Evolutionary conservation across 1,139 yeast species (phyloP), one percentile per base, ranked within the genome.

Genomic region (Taiozyma onychis): DNA sequence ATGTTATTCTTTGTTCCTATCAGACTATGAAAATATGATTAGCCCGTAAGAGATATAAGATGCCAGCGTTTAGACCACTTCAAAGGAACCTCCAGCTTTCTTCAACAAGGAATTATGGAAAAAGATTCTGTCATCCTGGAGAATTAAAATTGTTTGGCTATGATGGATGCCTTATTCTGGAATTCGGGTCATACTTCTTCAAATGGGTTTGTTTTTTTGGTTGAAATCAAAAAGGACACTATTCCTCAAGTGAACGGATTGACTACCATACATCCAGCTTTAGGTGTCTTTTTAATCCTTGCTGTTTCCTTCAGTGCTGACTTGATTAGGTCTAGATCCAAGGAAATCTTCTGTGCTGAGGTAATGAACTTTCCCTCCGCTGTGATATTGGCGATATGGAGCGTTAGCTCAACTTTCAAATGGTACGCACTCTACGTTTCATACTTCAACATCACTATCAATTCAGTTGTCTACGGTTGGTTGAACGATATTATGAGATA

Each of bases 61-160:
- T 14, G 51, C 49, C 13, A 70, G 69, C n/a, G 50, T 66, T 72
- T 51, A 74, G 76, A 77, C 64, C 75, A 83, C 44, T 72, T 78
- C 53, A 77, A 76, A 63, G 70, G 80, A 54, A 66, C 77, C 54
- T 16, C 54, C 54, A 6, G 46, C 44, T 8, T 64, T 72, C 46
- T 66, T 74, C 48, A 54, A 54, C 46, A 46, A 50, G 51, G 55
- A 68, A 9, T 58, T 71, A 28, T 78, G 82, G 81, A 76, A 73
- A 55, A 64, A 67, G 24, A 71, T 76, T 32, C 65, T 77, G 6
- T 43, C 46, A 11, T 39, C 46, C 16, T 49, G 52, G 50, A 69
- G 63, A 54, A 62, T 70, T 6, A 57, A 65, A 57, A 65, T 10
- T 61, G 68, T 48, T 67, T 66, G 67, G 37, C 44, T 2, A 44